Percentiles rank a stretch among this genome's conserved stretches.
phyloP scores from a whole-genome alignment of 345 rosid genomes.

The Populus deltoides region DNA sequence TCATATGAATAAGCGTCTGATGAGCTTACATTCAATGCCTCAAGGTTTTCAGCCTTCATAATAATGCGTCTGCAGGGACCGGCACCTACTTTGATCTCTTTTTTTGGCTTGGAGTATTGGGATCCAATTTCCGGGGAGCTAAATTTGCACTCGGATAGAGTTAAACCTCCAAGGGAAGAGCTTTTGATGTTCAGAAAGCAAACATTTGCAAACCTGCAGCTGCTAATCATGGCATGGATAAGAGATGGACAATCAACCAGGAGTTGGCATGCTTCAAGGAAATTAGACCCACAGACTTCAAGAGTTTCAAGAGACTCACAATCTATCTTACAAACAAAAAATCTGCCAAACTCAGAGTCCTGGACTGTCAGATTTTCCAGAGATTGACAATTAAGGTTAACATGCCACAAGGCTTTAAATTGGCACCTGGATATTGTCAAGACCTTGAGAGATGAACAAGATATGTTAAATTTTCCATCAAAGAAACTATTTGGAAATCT shows the following conservation, averaged over 20 bases:
- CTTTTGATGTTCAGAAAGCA: constrained; percentile 5
- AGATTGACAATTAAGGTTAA: constrained; percentile 4
- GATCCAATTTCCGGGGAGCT: not conserved
- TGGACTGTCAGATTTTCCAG: not conserved
- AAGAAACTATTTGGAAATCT: no score
- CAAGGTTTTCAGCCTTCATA: not conserved
- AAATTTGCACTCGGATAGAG: constrained; percentile 8
- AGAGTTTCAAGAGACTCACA: not conserved
- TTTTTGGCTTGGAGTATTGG: not conserved
- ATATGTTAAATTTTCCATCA: not conserved
- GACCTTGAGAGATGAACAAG: constrained; percentile 8
- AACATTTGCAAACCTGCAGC: constrained; percentile 1
- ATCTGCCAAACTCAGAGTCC: not conserved
- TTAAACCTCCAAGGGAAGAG: not conserved
- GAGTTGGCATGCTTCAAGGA: not conserved
- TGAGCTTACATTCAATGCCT: constrained; percentile 1
- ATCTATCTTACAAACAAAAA: not conserved
- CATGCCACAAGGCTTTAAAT: not conserved
- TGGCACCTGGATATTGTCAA: not conserved
- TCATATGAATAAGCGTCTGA: not conserved
- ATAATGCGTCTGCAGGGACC: not conserved
- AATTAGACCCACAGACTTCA: not conserved
- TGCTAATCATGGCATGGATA: not conserved
- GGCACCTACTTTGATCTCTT: not conserved
- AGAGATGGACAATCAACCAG: not conserved